These are phyloP conservation scores for Cordyceps militaris DNA, from an alignment of 2,329 filamentous ascomycete genomes.

Conservation along the genomic window DNA sequence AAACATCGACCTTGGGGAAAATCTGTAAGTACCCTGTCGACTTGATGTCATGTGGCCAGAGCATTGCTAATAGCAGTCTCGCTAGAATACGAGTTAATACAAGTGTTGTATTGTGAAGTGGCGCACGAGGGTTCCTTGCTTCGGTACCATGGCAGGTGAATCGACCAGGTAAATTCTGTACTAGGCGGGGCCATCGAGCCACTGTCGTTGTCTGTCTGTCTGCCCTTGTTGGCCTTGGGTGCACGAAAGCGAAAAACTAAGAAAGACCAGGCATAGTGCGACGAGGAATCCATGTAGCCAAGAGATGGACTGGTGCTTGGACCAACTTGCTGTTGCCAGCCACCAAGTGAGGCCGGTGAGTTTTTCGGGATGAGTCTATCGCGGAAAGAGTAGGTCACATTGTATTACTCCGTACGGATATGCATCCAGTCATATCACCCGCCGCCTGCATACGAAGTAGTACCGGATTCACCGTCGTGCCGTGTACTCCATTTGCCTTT, in stretches of 20 bases:
- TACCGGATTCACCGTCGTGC: not conserved
- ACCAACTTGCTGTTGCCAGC: not conserved
- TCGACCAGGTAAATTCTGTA: not conserved
- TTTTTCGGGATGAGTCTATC: not conserved
- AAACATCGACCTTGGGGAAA: not conserved
- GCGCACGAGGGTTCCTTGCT: not conserved
- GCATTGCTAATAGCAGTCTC: not conserved
- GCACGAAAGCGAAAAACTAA: not conserved
- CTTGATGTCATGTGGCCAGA: constrained; percentile 4
- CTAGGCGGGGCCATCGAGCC: not conserved
- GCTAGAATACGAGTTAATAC: not conserved
- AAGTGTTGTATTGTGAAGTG: not conserved
- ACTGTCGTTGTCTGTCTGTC: not conserved
- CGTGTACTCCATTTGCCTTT: not conserved
- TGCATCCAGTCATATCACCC: not conserved
- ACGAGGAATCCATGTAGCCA: not conserved
- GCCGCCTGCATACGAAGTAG: not conserved
- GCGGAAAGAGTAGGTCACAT: constrained; percentile 3
- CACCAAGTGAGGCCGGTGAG: not conserved
- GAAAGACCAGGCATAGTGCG: not conserved
- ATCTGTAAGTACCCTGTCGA: not conserved
- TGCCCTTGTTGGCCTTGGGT: not conserved
- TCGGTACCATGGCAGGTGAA: not conserved
- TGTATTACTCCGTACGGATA: too few relatives aligned
- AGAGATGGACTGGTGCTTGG: not conserved